Conservation (phyloP, 2,329 filamentous ascomycete genomes). For the Endothia cerciana region DNA sequence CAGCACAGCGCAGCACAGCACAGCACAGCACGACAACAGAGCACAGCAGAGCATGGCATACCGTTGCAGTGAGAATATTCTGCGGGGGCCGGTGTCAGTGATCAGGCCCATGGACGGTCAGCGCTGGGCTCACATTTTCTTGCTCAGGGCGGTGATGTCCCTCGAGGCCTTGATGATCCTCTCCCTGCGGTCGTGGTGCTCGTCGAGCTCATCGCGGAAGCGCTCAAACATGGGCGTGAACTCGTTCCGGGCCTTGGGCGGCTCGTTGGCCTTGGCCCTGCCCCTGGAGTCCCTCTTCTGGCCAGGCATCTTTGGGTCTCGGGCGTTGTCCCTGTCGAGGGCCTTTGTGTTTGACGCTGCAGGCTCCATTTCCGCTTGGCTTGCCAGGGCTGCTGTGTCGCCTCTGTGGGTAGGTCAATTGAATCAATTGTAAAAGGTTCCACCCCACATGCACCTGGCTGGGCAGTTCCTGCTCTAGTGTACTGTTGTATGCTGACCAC, state of each 20-base stretch:
- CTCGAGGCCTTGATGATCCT: slow-evolving; percentile 87
- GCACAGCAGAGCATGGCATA: slow-evolving; percentile 41
- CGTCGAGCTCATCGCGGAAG: slow-evolving; percentile 87
- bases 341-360: neutral
- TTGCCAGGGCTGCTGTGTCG: neutral
- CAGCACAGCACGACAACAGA: slow-evolving; percentile 21
- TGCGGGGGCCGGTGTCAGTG: slow-evolving; percentile 40
- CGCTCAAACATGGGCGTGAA: slow-evolving; percentile 79
- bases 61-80: slow-evolving; percentile 85
- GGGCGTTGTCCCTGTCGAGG: neutral
- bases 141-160: slow-evolving; percentile 91
- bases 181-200: slow-evolving; percentile 92
- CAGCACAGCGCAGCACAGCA: slow-evolving; percentile 15
- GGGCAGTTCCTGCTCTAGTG: too few species aligned
- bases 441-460: too few species aligned
- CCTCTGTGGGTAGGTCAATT: too few species aligned
- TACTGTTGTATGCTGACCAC: too few species aligned
- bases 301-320: slow-evolving; percentile 42
- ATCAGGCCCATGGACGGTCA: neutral
- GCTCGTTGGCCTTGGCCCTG: slow-evolving; percentile 45
- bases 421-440: neutral
- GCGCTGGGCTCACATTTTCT: slow-evolving; percentile 77
- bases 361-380: neutral
- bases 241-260: slow-evolving; percentile 41
- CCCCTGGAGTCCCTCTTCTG: slow-evolving; percentile 60